Base-by-base conservation (phyloP, 495 filamentous ascomycete species). In the Hypoxylon crocopeplum region DNA sequence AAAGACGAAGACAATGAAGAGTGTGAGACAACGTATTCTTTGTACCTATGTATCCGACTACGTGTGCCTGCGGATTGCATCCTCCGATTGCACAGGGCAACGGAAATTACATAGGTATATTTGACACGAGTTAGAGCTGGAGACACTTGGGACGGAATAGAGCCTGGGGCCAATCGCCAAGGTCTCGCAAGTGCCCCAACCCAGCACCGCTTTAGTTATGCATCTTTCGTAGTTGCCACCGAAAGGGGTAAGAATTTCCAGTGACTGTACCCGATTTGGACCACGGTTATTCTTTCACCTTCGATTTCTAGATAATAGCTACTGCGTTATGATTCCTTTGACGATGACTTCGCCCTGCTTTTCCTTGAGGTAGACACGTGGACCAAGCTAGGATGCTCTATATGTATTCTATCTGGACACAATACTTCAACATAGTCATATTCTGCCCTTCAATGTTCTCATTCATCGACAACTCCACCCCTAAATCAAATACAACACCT, bases 51-150 rank as follows among this genome's bases (percentile, higher is more conserved):
- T n/a, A n/a, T n/a, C n/a, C n/a, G n/a, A 27, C 24, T 27, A 27
- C 8, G 24, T 27, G 8, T 27, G 27, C 25, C 37, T 32, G 25
- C 39, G 59, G 59, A 63, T 55, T 53, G 44, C 49, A 51, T 64
- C 61, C 61, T 64, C 61, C 61, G 61, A 64, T 64, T 64, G 61
- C 61, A 59, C 61, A 64, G 61, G 61, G 61, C 61, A 64, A 59
- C 61, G 55, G 61, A 64, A 53, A 64, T 64, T 64, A 59, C 49
- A 46, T 48, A 48, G 50, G 46, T 64, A 64, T 55, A 50, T 64
- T 34, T 25, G 8, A 38, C 37, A 47, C 7, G 17, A 17, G 12
- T 25, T 32, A 48, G 38, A 30, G 10, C 38, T 29, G n/a, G 40
- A 15, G 7, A 12, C 40, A 15, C n/a, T 22, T n/a, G 20, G 5